These are phyloP conservation scores for Microstegium vimineum DNA, from an alignment of 176 grass and related monocot genomes.

Conservation along the genomic window DNA sequence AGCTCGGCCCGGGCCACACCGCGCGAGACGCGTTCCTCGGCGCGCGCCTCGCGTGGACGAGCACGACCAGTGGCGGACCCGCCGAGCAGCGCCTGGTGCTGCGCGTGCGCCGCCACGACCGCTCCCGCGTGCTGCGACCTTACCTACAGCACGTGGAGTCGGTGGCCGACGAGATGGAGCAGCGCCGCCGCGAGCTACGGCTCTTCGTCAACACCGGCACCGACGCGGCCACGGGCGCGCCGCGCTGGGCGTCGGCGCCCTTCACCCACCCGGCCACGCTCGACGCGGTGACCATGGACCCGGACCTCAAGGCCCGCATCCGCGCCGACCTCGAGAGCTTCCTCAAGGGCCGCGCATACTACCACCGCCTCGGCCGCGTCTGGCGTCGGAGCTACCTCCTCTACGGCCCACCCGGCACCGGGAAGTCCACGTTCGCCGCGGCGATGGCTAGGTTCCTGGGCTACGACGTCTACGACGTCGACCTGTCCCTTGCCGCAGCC, in stretches of 20 bases:
- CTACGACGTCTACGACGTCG: conserved; percentile 81
- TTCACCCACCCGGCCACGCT: conserved; percentile 85
- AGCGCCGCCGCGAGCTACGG: conserved; percentile 39
- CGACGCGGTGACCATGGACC: conserved; percentile 78
- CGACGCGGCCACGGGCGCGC: conserved; percentile 8
- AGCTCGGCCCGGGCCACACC: conserved; percentile 30
- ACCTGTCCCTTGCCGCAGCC: conserved; percentile 40
- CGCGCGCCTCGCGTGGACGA: conserved; percentile 43
- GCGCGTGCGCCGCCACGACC: conserved; percentile 72
- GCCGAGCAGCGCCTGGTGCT: conserved; percentile 48
- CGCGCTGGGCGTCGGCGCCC: conserved; percentile 43
- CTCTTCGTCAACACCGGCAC: conserved; percentile 43
- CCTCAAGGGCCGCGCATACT: conserved; percentile 68
- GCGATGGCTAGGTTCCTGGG: conserved; percentile 83
- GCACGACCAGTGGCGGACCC: neutral
- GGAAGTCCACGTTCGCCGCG: conserved; percentile 85
- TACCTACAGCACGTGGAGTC: conserved; percentile 92
- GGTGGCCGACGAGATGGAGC: conserved; percentile 56
- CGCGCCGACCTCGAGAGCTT: conserved; percentile 69
- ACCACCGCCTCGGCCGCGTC: conserved; percentile 72
- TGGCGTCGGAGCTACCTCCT: conserved; percentile 92
- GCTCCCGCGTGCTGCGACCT: conserved; percentile 60
- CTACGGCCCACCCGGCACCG: conserved; percentile 74
- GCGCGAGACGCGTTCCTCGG: conserved; percentile 43
- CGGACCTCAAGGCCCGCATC: conserved; percentile 63